Conservation (phyloP, 495 filamentous ascomycete genomes). For the Schizothecium vesticola region DNA sequence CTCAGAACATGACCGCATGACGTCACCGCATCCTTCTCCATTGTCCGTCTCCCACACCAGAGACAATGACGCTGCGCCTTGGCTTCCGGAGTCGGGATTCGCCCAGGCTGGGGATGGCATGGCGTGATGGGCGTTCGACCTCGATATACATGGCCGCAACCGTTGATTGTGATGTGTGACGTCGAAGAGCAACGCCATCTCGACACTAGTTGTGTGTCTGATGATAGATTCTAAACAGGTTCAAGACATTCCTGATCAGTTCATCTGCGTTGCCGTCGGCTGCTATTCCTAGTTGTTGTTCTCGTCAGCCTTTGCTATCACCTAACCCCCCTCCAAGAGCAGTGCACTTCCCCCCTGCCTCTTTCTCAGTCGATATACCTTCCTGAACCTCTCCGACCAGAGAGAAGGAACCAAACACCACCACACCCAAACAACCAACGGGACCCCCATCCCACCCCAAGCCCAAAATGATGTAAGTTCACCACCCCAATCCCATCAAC, state of each 20-base stretch:
- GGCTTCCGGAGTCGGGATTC: background rate
- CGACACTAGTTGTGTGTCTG: background rate
- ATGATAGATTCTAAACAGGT: background rate
- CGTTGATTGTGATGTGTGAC: background rate
- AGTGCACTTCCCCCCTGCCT: background rate
- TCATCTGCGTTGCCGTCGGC: background rate
- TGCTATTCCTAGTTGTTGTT: background rate
- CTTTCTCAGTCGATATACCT: background rate
- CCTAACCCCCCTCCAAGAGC: no score
- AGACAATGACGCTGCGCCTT: background rate
- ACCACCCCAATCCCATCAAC: background rate
- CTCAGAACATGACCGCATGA: background rate
- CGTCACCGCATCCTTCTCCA: background rate
- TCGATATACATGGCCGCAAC: background rate
- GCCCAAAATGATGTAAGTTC: conserved; percentile 4
- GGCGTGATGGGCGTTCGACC: background rate
- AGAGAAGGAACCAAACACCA: background rate
- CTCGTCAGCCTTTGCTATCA: background rate
- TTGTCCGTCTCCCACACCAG: background rate
- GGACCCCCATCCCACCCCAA: background rate
- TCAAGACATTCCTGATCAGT: background rate
- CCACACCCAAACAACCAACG: background rate
- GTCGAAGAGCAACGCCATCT: background rate
- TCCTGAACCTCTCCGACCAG: background rate
- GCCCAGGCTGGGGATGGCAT: background rate